These are phyloP conservation scores for Neopestalotiopsis rosae DNA, from an alignment of 2,329 filamentous ascomycete genomes.

Conservation along the genomic window DNA sequence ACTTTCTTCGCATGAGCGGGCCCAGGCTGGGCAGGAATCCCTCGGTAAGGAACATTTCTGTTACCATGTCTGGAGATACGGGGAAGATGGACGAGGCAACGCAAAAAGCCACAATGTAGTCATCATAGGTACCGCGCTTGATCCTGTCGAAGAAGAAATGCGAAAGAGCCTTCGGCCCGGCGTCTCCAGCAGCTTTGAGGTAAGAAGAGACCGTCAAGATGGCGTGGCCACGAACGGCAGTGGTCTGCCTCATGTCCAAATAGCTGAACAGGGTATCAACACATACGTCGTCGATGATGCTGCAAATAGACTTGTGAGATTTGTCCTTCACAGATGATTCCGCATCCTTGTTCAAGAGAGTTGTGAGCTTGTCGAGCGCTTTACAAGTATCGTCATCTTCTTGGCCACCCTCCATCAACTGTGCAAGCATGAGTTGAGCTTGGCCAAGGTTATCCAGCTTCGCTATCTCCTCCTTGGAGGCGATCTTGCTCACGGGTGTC, in stretches of 20 bases:
- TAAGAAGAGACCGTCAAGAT: conserved; percentile 83
- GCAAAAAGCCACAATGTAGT: conserved; percentile 90
- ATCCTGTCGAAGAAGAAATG: conserved; percentile 78
- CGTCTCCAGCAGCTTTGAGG: conserved; percentile 76
- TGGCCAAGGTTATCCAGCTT: conserved; percentile 52
- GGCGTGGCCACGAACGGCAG: conserved; percentile 78
- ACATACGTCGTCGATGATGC: conserved; percentile 73
- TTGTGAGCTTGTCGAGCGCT: conserved; percentile 63
- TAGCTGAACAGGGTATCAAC: conserved; percentile 87
- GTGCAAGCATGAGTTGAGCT: conserved; percentile 80
- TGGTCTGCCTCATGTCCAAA: conserved; percentile 81
- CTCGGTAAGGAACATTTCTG: conserved; percentile 84
- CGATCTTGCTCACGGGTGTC: conserved; percentile 28
- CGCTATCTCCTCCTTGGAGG: conserved; percentile 32
- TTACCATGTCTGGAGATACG: conserved; percentile 75
- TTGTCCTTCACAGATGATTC: conserved; percentile 47
- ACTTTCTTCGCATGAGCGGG: conserved; percentile 77
- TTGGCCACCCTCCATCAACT: conserved; percentile 87
- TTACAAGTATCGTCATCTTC: conserved; percentile 75
- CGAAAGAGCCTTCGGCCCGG: conserved; percentile 72
- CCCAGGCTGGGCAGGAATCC: conserved; percentile 82
- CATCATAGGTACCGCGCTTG: conserved; percentile 78
- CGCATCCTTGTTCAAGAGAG: conserved; percentile 62
- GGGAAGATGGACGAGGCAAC: conserved; percentile 90
- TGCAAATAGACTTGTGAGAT: conserved; percentile 54